phyloP scores from a whole-genome alignment of 352 stramenopile genomes.

The Globisporangium ultimum region DNA sequence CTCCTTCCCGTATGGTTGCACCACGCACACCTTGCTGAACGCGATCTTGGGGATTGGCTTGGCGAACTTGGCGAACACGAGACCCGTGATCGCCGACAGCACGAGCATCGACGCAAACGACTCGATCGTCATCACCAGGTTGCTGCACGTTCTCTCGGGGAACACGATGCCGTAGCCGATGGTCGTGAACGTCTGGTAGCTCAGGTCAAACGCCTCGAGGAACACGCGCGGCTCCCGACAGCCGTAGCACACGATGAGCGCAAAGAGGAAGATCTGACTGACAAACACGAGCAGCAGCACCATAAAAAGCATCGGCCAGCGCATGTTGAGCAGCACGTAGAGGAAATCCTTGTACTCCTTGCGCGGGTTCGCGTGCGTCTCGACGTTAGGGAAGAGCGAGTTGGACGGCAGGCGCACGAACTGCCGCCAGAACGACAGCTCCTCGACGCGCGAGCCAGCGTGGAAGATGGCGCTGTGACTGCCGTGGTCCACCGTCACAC shows the following conservation, averaged over 20 bases:
- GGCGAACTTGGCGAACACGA: slow-evolving; percentile 84
- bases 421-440: slow-evolving; percentile 67
- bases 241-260: slow-evolving; percentile 32
- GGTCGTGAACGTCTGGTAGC: slow-evolving; percentile 84
- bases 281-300: slow-evolving; percentile 62
- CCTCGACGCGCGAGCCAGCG: slow-evolving; percentile 52
- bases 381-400: slow-evolving; percentile 65
- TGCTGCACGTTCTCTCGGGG: slow-evolving; percentile 58
- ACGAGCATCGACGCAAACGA: slow-evolving; percentile 83
- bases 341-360: slow-evolving; percentile 80
- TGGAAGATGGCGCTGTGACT: slow-evolving; percentile 58
- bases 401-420: slow-evolving; percentile 65
- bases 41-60: slow-evolving; percentile 75
- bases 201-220: slow-evolving; percentile 66
- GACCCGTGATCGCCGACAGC: slow-evolving; percentile 72
- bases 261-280: slow-evolving; percentile 63
- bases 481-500: slow-evolving; percentile 58
- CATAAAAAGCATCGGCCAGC: slow-evolving; percentile 66
- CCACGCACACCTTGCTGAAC: slow-evolving; percentile 74
- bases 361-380: slow-evolving; percentile 58
- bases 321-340: slow-evolving; percentile 82
- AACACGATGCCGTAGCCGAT: slow-evolving; percentile 83
- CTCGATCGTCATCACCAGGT: slow-evolving; percentile 68
- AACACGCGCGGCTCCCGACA: slow-evolving; percentile 57
- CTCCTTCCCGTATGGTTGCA: slow-evolving; percentile 74